A percentile compares a stretch with the other conserved stretches of the same genome.
Conservation (phyloP, 257 asterid genomes). For the Solanum habrochaites region DNA sequence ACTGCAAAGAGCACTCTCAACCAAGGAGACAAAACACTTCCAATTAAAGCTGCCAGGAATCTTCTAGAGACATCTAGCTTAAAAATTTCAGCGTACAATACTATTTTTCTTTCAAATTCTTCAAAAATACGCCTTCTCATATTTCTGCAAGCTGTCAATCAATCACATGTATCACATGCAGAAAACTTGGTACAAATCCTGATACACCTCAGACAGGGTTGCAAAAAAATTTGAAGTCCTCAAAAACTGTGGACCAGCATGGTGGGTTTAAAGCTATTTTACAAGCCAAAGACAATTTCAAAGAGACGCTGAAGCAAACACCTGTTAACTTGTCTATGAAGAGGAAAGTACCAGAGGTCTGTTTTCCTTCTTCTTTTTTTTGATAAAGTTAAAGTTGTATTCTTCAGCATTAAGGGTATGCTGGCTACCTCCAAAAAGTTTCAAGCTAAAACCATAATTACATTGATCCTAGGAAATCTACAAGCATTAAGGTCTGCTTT, state of each 20-base stretch:
- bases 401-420: too few species aligned
- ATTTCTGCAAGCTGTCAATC: not conserved
- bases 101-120: not conserved
- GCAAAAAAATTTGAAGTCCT: constrained; percentile 20
- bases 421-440: too few species aligned
- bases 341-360: constrained; percentile 61
- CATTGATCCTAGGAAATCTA: too few species aligned
- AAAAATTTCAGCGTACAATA: constrained; percentile 40
- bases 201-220: constrained; percentile 23
- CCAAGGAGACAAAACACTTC: constrained; percentile 17
- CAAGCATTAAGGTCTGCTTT: constrained; percentile 26
- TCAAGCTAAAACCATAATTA: too few species aligned
- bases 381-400: too few species aligned
- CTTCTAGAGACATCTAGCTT: constrained; percentile 21
- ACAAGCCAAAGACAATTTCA: constrained; percentile 11
- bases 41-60: constrained; percentile 21
- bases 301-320: constrained; percentile 20
- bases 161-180: constrained; percentile 4
- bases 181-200: constrained; percentile 30
- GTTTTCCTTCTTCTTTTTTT: not conserved
- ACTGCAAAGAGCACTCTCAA: constrained; percentile 12
- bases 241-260: constrained; percentile 25
- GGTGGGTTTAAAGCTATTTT: constrained; percentile 10
- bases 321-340: constrained; percentile 34
- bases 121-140: not conserved